These are phyloP conservation scores for Scheffersomyces coipomensis DNA, from an alignment of 805 yeast species.

Conservation along the genomic window DNA sequence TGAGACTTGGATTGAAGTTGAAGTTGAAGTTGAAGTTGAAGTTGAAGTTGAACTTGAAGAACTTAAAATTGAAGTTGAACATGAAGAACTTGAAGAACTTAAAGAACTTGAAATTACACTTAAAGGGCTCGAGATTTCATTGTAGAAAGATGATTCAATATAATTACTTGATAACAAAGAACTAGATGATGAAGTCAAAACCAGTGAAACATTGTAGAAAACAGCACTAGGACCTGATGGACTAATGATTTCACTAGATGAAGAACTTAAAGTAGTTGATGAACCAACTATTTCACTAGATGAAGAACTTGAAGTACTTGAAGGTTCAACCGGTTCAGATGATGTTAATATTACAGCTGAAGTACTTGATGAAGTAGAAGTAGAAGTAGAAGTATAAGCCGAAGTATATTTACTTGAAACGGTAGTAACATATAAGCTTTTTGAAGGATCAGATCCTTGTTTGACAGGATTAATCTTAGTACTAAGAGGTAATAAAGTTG, in stretches of 20 bases:
- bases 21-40: too few relatives aligned
- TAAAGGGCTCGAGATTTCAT: slow-evolving; percentile 2
- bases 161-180: slow-evolving; percentile 7
- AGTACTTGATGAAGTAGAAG: neutral
- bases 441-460: slow-evolving; percentile 21
- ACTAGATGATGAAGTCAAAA: slow-evolving; percentile 1
- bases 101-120: slow-evolving; percentile 5
- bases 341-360: too few relatives aligned
- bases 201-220: neutral
- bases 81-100: slow-evolving; percentile 4
- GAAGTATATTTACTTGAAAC: slow-evolving; percentile 9
- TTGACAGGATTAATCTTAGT: slow-evolving; percentile 28
- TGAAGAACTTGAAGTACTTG: neutral
- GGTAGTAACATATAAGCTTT: slow-evolving; percentile 20
- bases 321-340: too few relatives aligned
- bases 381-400: slow-evolving; percentile 1
- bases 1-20: too few relatives aligned
- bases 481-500: slow-evolving; percentile 16
- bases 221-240: neutral
- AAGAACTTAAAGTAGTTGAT: neutral
- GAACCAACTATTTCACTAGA: neutral
- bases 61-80: slow-evolving; percentile 6
- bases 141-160: slow-evolving; percentile 4
- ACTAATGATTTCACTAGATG: neutral
- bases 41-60: too few relatives aligned